Percentiles rank a stretch among this genome's conserved stretches.
Conservation (phyloP, 345 rosid species). For the Raphanus raphanistrum region DNA sequence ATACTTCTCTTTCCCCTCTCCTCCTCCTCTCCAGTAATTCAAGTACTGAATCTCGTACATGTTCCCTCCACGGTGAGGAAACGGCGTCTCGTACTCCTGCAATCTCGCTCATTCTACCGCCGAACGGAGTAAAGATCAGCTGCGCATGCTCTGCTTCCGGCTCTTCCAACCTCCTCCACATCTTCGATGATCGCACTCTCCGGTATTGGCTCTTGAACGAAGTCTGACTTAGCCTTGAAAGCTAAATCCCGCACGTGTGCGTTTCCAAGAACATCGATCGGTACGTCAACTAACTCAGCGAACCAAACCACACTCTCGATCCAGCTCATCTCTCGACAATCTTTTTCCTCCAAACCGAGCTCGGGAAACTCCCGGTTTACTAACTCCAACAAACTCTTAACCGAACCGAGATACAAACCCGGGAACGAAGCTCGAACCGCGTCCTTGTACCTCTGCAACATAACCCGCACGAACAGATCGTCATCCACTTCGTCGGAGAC, state of each 20-base stretch:
- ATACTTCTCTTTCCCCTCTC: conserved; percentile 26
- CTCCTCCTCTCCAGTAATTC: conserved; percentile 46
- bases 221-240: conserved; percentile 68
- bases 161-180: conserved; percentile 48
- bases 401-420: conserved; percentile 46
- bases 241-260: conserved; percentile 13
- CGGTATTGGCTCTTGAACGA: conserved; percentile 46
- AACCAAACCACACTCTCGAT: conserved; percentile 44
- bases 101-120: conserved; percentile 62
- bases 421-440: conserved; percentile 38
- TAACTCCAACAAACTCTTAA: conserved; percentile 26
- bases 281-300: conserved; percentile 36
- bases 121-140: conserved; percentile 57
- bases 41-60: conserved; percentile 57
- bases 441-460: conserved; percentile 30
- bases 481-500: conserved; percentile 38
- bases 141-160: conserved; percentile 38
- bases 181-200: conserved; percentile 20
- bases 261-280: conserved; percentile 38
- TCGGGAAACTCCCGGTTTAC: conserved; percentile 43
- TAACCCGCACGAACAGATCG: conserved; percentile 55
- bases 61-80: conserved; percentile 58
- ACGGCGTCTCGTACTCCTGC: conserved; percentile 41
- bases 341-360: conserved; percentile 35
- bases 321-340: conserved; percentile 54